A percentile compares a stretch with the other conserved stretches of the same genome.
phyloP scores from a whole-genome alignment of 1,284 basidiomycete species.

The Heterobasidion occidentale region DNA sequence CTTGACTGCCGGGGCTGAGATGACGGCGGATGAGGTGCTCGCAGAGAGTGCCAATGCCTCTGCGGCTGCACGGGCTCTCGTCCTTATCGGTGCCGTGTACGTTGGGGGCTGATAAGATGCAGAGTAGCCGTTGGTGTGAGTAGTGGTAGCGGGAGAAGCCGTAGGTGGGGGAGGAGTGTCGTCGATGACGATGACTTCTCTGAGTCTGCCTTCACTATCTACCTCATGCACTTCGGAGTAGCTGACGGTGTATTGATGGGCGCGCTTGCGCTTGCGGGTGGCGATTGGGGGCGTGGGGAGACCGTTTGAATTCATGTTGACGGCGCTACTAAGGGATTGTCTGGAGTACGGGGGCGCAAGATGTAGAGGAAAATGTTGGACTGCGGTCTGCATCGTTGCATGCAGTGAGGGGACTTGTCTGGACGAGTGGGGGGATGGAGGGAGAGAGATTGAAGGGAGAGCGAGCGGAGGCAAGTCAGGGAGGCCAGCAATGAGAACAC shows the following conservation, averaged over 20 bases:
- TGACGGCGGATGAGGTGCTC: slow-evolving; percentile 48
- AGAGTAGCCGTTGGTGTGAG: slow-evolving; percentile 58
- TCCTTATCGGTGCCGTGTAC: slow-evolving; percentile 67
- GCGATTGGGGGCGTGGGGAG: slow-evolving; percentile 54
- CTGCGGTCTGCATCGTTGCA: slow-evolving; percentile 58
- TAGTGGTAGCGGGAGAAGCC: slow-evolving; percentile 61
- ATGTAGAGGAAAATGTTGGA: slow-evolving; percentile 50
- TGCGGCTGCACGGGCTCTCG: slow-evolving; percentile 73
- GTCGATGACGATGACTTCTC: slow-evolving; percentile 84
- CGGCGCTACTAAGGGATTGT: slow-evolving; percentile 18
- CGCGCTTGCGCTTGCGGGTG: slow-evolving; percentile 75
- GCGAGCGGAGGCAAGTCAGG: slow-evolving; percentile 1
- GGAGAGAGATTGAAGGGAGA: slow-evolving; percentile 4
- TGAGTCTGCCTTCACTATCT: slow-evolving; percentile 61
- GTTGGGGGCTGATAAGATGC: slow-evolving; percentile 70
- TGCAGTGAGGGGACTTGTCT: slow-evolving; percentile 37
- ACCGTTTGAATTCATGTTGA: slow-evolving; percentile 18
- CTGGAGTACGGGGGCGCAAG: slow-evolving; percentile 53
- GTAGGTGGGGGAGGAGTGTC: slow-evolving; percentile 77
- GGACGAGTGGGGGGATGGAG: slow-evolving; percentile 19
- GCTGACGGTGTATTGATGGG: slow-evolving; percentile 69
- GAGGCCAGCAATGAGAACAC: slow-evolving; percentile 14
- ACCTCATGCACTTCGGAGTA: slow-evolving; percentile 81
- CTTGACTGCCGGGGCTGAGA: slow-evolving; percentile 58
- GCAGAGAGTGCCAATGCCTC: slow-evolving; percentile 69